Evolutionary conservation across 2,329 filamentous ascomycete genomes (phyloP).

Genomic region (Metarhizium anisopliae): DNA sequence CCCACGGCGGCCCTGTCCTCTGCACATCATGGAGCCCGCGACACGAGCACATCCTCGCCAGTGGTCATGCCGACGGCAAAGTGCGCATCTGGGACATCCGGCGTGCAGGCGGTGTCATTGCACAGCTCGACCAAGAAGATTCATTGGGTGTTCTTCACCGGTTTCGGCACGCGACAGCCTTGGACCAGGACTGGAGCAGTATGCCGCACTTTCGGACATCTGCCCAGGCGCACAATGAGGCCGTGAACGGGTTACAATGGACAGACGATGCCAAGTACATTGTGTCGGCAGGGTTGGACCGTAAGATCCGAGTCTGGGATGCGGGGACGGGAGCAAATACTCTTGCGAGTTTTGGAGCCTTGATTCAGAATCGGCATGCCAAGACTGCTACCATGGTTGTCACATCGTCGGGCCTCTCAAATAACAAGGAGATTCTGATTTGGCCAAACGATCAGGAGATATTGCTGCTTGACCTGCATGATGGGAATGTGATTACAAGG

Average conservation of each 20-base stretch:
- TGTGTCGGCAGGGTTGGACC: constrained; percentile 74
- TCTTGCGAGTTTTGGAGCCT: constrained; percentile 77
- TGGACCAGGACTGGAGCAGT: constrained; percentile 20
- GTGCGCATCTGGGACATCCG: constrained; percentile 84
- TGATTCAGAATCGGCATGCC: constrained; percentile 63
- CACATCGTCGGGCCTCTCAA: constrained; percentile 50
- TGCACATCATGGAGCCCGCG: constrained; percentile 74
- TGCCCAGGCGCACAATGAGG: constrained; percentile 64
- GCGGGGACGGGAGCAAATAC: constrained; percentile 74
- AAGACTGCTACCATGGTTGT: constrained; percentile 53
- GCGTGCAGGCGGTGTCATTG: constrained; percentile 66
- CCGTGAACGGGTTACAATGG: constrained; percentile 81
- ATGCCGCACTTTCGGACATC: constrained; percentile 35
- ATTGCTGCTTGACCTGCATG: constrained; percentile 67
- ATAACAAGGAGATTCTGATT: constrained; percentile 57
- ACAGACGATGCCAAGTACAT: constrained; percentile 70
- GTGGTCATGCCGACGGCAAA: constrained; percentile 75
- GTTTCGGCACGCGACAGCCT: constrained; percentile 22
- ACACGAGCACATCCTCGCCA: constrained; percentile 70
- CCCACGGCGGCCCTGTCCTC: constrained; percentile 59
- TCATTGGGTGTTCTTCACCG: constrained; percentile 54
- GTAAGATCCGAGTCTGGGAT: constrained; percentile 81
- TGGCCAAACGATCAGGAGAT: constrained; percentile 80
- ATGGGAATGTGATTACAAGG: constrained; percentile 63
- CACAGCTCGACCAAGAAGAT: constrained; percentile 76